A percentile compares a stretch with the other conserved stretches of the same genome.
phyloP scores from a whole-genome alignment of 2,329 filamentous ascomycete species.

The Malbranchea cinnamomea region DNA sequence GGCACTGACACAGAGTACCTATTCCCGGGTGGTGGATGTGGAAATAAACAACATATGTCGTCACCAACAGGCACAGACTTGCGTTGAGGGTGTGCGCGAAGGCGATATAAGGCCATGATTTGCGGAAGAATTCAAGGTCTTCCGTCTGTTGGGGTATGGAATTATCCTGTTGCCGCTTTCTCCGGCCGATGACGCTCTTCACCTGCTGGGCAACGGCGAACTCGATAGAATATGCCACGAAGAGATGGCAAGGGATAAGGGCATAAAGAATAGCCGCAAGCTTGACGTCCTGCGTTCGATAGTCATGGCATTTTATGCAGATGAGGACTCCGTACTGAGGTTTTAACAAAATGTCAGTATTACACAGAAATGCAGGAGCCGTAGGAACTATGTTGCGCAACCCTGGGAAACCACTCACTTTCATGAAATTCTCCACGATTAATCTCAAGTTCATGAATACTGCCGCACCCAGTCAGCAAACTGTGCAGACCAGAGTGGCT shows the following conservation, averaged over 20 bases:
- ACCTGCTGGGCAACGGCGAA: conserved; percentile 67
- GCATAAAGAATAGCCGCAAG: conserved; percentile 68
- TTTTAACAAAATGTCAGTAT: background rate
- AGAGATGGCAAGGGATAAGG: conserved; percentile 77
- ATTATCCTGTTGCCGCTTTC: conserved; percentile 36
- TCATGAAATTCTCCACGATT: conserved; percentile 94
- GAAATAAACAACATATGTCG: conserved; percentile 77
- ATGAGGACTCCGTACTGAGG: conserved; percentile 94
- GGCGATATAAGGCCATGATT: conserved; percentile 67
- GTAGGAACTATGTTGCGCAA: conserved; percentile 4
- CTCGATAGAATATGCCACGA: conserved; percentile 84
- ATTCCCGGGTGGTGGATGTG: conserved; percentile 86
- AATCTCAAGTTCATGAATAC: conserved; percentile 87
- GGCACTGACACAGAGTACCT: conserved; percentile 76
- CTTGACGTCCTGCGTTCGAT: conserved; percentile 59
- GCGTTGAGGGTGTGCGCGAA: conserved; percentile 73
- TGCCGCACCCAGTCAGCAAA: conserved; percentile 19
- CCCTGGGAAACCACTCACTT: conserved; percentile 47
- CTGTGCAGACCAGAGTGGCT: background rate
- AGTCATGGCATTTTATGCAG: conserved; percentile 79
- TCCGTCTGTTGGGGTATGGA: no score
- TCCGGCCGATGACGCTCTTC: conserved; percentile 47
- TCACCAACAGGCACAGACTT: conserved; percentile 62
- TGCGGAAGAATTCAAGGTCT: no score
- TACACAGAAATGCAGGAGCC: background rate